Evolutionary conservation across 1,284 basidiomycete species (phyloP).

Genomic region (Meira miltonrushii): DNA sequence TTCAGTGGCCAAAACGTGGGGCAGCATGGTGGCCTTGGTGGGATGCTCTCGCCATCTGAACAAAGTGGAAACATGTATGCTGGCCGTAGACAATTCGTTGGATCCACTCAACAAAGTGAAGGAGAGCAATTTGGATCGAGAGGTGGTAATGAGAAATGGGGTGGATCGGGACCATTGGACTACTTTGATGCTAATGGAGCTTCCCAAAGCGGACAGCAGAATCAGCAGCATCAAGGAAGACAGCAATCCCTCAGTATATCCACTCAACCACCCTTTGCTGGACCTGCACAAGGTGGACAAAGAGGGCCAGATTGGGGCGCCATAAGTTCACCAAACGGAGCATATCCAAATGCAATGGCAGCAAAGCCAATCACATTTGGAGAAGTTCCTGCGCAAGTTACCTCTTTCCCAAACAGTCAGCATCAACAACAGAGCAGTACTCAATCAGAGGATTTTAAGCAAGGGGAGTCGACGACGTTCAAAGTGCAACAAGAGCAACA

Average conservation of each 20-base stretch:
- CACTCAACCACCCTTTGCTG: neutral
- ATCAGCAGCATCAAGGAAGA: constrained; percentile 14
- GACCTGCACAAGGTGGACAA: neutral
- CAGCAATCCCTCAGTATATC: constrained; percentile 12
- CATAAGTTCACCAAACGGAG: constrained; percentile 31
- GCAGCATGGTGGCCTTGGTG: too few species aligned
- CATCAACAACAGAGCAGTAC: constrained; percentile 4
- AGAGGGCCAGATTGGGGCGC: constrained; percentile 30
- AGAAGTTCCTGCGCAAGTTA: neutral
- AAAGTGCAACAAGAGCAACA: neutral
- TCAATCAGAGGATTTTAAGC: constrained; percentile 22
- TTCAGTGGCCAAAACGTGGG: too few species aligned
- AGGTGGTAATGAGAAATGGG: constrained; percentile 26
- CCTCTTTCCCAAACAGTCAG: neutral
- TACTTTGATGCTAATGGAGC: constrained; percentile 22
- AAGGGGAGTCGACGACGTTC: constrained; percentile 16
- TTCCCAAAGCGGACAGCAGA: constrained; percentile 9
- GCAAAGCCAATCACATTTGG: neutral
- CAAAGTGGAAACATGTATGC: too few species aligned
- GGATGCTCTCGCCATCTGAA: too few species aligned
- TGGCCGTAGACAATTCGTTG: too few species aligned
- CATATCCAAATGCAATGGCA: constrained; percentile 9
- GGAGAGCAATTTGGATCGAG: constrained; percentile 5
- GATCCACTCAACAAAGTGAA: constrained; percentile 5
- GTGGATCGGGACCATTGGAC: constrained; percentile 37